Evolutionary conservation across 2,329 filamentous ascomycete species (phyloP), one percentile per base, ranked within the genome.

Genomic region (Cyanodermella asteris): DNA sequence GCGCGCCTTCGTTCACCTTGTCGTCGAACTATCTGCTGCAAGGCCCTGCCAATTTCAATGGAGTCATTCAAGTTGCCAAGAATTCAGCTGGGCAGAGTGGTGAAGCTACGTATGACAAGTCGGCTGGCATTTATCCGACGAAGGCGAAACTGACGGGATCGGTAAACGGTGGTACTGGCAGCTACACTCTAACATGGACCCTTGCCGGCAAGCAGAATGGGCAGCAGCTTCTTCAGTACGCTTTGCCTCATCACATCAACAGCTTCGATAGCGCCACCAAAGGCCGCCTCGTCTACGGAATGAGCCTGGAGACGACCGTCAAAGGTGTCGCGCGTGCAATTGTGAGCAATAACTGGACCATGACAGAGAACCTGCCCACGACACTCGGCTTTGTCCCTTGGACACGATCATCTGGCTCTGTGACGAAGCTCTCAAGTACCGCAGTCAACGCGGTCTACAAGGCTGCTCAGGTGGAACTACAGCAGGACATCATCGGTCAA

Each of bases 31-130:
- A 62, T 9, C 53, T 66, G 10, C 59, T 82, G 2, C 58, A 65
- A 29, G 70, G 77, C 2, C 61, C 59, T 14, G 52, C 54, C 3
- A 61, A 63, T 1, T 93, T 87, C 45, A 64, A 62, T 25, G 84
- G 87, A 7, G 61, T 64, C 1, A 62, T 94, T 6, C 84, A 94
- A 40, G 56, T 93, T 12, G 70, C 75, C 13, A 91, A 91, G 46
- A 65, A 78, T 27, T 68, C 74, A 2, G 50, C 50, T 3, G 50
- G 51, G 11, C 55, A 54, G 12, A 55, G 54, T 13, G 65, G 62
- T 0, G 76, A 90, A 44, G 50, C 50, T 0, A 41, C 77, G 3
- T 78, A 80, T 37, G 84, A 94, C 45, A 56, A 58, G 21, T 68
- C 76, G 10, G 66, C 68, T 14, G 82, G 80, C 6, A 62, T 72